Base-by-base conservation (phyloP, 2,329 filamentous ascomycete genomes). In the Alternaria arbusti region DNA sequence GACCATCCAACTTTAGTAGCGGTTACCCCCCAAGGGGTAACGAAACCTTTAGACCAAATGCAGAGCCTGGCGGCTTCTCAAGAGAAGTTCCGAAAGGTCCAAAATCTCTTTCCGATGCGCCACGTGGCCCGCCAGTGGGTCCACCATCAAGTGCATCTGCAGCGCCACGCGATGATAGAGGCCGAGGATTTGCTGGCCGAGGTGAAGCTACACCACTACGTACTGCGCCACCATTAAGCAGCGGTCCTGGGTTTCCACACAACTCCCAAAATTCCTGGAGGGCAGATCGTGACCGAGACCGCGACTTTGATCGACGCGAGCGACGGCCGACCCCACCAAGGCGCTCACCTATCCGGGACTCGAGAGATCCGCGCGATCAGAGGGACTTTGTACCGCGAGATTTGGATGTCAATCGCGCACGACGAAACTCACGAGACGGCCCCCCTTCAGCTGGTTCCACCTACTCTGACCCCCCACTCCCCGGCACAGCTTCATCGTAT, bases 41-140 rank as follows among this genome's bases (percentile, higher is more conserved):
- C 65, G 76, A 80, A 20, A 74, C 56, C 57, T 65, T 68, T 23
- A 70, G 78, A 15, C 70, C 74, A 15, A 74, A 70, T 44, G 57
- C 69, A 23, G 78, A 79, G n/a, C 65, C 74, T 6, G 61, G 60
- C 47, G 66, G 56, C 4, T 79, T 79, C 25, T 61, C 76, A 3
- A 68, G 78, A 64, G 92, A 96, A 67, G 90, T 92, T 2, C 94
- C 94, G 4, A 87, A 93, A 59, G 94, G 92, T 0, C 93, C 94
- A 11, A 93, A 94, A 79, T 92, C 91, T 5, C 83, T 94, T 61
- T 86, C 91, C 63, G 92, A 95, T 87, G 28, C 86, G 15, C 75
- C 80, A 52, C 79, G 82, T 56, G 75, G 76, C n/a, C 76, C 79
- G 43, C 72, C 76, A 54, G 63, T 76, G 11, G 78, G 74, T 25